Evolutionary conservation across 2,329 filamentous ascomycete species (phyloP), one percentile per base, ranked within the genome.

Genomic region (Onygenales sp.): DNA sequence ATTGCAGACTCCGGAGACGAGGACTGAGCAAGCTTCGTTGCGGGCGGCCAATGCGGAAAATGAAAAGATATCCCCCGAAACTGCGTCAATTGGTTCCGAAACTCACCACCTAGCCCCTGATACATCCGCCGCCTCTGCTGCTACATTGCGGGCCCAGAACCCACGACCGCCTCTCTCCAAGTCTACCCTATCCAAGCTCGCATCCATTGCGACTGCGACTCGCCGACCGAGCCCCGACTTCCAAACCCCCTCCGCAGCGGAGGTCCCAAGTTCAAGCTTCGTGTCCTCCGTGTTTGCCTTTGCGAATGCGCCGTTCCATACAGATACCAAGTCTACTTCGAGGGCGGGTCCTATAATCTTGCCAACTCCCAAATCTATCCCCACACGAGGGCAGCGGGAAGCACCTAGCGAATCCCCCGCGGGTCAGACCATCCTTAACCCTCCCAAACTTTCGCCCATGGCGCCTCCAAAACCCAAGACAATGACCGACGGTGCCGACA

Each of bases 401-500:
- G 10, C 46, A 7, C 35, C 46, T 17, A 39, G 11, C 11, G n/a
- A 41, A 39, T 2, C 21, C 13, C 35, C 46, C 11, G 11, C 17
- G 3, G 17, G 35, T 11, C 6, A 13, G 7, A 14, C 36, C 5
- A 31, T 14, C 31, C 46, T 7, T 21, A 41, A 39, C 6, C 35
- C 35, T 10, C 10, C 36, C 14, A 13, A 32, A 27, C 21, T 1
- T 31, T 7, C 46, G 6, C 38, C n/a, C 17, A 57, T 48, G 31
- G 42, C 44, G 11, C n/a, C 43, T 36, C 42, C 43, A 50, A 21
- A 46, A 27, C 27, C 33, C 35, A 39, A 54, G 54, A 54, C 49
- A 35, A 74, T 74, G 69, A 66, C 69, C 33, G 64, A 64, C 58
- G 60, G 63, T 27, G 59, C 60, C 53, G 66, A 66, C 39, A 54